A percentile compares a stretch with the other conserved stretches of the same genome.
Conservation (phyloP, 1,139 yeast genomes). For the Candida labiduridarum region DNA sequence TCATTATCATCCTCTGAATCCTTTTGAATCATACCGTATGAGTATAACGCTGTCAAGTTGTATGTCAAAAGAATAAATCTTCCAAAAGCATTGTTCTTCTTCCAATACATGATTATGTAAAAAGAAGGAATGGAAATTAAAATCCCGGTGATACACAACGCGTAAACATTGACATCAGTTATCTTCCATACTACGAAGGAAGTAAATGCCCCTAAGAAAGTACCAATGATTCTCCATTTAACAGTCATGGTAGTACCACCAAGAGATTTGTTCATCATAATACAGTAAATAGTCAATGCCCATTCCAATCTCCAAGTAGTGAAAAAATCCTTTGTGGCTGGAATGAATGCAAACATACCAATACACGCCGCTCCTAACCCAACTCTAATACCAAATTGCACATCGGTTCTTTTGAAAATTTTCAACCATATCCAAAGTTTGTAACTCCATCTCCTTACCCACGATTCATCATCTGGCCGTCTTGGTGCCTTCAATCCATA, state of each 20-base stretch:
- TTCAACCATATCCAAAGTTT: conserved; percentile 36
- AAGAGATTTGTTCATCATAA: conserved; percentile 83
- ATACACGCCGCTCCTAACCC: conserved; percentile 75
- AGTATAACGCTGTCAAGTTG: conserved; percentile 76
- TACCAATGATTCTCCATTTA: conserved; percentile 75
- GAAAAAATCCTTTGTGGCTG: conserved; percentile 55
- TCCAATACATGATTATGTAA: conserved; percentile 70
- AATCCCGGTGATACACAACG: conserved; percentile 60
- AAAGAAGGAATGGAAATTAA: conserved; percentile 65
- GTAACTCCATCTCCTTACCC: conserved; percentile 17
- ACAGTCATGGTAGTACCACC: conserved; percentile 86
- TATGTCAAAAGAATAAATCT: conserved; percentile 76
- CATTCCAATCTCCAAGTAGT: conserved; percentile 79
- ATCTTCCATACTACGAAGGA: conserved; percentile 64
- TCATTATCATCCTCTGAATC: conserved; percentile 68
- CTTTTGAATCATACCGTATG: conserved; percentile 66
- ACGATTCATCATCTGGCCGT: conserved; percentile 8
- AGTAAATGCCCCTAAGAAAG: conserved; percentile 65
- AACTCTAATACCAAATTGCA: conserved; percentile 78
- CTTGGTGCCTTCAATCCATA: conserved; percentile 18
- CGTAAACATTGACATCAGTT: conserved; percentile 58
- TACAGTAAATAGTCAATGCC: conserved; percentile 78
- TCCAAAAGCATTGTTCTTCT: conserved; percentile 62
- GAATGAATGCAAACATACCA: conserved; percentile 69
- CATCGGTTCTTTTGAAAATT: conserved; percentile 58